Percentiles rank a stretch among this genome's conserved stretches.
Evolutionary conservation across 1,139 yeast species (phyloP).

Genomic region (Casaregolazyma suthepensis): DNA sequence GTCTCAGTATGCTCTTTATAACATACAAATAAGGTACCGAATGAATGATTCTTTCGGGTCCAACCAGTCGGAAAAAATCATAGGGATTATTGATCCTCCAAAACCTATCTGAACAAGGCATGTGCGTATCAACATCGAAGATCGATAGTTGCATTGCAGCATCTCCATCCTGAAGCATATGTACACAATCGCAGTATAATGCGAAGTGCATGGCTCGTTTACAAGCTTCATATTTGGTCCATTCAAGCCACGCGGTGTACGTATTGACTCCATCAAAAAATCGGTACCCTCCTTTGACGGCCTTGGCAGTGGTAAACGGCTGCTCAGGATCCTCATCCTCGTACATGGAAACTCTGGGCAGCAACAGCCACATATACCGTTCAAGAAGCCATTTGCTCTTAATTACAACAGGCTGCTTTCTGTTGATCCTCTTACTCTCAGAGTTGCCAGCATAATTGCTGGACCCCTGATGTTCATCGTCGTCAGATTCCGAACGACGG

Average conservation of each 20-base stretch:
- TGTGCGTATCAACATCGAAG: slow-evolving; percentile 28
- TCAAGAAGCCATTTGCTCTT: slow-evolving; percentile 20
- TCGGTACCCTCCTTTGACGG: slow-evolving; percentile 21
- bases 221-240: slow-evolving; percentile 29
- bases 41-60: slow-evolving; percentile 21
- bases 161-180: slow-evolving; percentile 16
- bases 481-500: slow-evolving; percentile 3
- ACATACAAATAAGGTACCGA: slow-evolving; percentile 28
- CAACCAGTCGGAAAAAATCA: slow-evolving; percentile 28
- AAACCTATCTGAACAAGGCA: slow-evolving; percentile 27
- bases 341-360: slow-evolving; percentile 13
- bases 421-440: neutral
- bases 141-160: slow-evolving; percentile 20
- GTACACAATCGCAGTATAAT: slow-evolving; percentile 24
- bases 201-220: slow-evolving; percentile 28
- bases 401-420: slow-evolving; percentile 7
- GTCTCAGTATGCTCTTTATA: slow-evolving; percentile 29
- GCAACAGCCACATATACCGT: slow-evolving; percentile 16
- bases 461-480: slow-evolving; percentile 7
- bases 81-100: slow-evolving; percentile 27
- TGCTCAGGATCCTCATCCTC: slow-evolving; percentile 4
- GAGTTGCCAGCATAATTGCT: neutral
- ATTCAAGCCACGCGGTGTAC: slow-evolving; percentile 27
- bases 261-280: slow-evolving; percentile 15
- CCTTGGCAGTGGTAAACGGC: slow-evolving; percentile 15